Percentiles rank a stretch among this genome's conserved stretches.
phyloP scores from a whole-genome alignment of 2,329 filamentous ascomycete genomes.

The Fusarium heterosporum region DNA sequence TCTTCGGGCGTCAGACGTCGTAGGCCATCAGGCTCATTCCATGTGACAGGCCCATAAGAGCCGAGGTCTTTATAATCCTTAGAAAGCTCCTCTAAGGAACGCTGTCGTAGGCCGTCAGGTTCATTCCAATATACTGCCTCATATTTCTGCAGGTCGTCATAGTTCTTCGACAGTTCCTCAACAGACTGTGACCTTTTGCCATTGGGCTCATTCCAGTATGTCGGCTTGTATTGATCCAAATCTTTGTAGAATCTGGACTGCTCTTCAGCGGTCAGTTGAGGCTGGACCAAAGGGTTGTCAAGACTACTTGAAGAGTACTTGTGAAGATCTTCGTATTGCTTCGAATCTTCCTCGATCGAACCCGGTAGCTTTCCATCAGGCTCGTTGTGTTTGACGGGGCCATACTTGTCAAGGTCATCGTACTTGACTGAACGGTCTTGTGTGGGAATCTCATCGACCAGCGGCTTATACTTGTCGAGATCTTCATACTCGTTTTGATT shows the following conservation, averaged over 20 bases:
- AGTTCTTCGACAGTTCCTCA: slow-evolving; percentile 53
- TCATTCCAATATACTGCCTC: slow-evolving; percentile 49
- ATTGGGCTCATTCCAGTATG: slow-evolving; percentile 52
- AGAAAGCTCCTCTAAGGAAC: slow-evolving; percentile 50
- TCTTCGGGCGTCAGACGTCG: slow-evolving; percentile 47
- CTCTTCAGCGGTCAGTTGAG: slow-evolving; percentile 50
- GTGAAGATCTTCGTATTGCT: slow-evolving; percentile 54
- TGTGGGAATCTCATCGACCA: slow-evolving; percentile 46
- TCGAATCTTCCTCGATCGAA: slow-evolving; percentile 46
- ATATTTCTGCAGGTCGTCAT: slow-evolving; percentile 53
- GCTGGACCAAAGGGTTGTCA: slow-evolving; percentile 47
- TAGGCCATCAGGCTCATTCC: slow-evolving; percentile 50
- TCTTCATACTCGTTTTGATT: slow-evolving; percentile 48
- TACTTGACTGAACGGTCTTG: slow-evolving; percentile 49
- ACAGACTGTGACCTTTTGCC: slow-evolving; percentile 47
- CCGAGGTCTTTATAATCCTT: slow-evolving; percentile 57
- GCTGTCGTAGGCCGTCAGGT: slow-evolving; percentile 48
- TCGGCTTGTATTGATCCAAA: slow-evolving; percentile 53
- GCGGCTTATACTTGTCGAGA: slow-evolving; percentile 53
- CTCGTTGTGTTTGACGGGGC: slow-evolving; percentile 50
- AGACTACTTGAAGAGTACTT: slow-evolving; percentile 50
- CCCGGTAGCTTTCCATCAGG: slow-evolving; percentile 40
- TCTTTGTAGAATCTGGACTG: slow-evolving; percentile 55
- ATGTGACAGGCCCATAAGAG: slow-evolving; percentile 52
- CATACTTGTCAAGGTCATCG: slow-evolving; percentile 54